Evolutionary conservation across 23 red algal species (phyloP).

Genomic region (Gracilaria gracilis): DNA sequence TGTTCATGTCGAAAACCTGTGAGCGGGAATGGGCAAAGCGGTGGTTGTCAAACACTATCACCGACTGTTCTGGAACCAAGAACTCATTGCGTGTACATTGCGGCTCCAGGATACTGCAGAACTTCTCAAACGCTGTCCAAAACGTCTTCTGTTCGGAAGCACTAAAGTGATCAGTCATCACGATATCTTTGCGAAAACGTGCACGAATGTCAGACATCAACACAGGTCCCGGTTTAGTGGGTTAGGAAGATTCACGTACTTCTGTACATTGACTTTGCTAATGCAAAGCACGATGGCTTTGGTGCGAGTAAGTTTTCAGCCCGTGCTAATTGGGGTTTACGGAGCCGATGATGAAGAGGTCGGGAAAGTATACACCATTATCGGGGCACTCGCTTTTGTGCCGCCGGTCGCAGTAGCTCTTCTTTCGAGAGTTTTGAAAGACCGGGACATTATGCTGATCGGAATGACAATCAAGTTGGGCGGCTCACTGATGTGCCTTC

Average conservation of each 20-base stretch:
- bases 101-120: background rate
- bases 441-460: background rate
- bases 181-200: constrained; percentile 4
- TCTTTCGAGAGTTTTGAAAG: constrained; percentile 14
- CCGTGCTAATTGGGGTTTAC: constrained; percentile 18
- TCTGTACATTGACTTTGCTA: background rate
- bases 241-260: background rate
- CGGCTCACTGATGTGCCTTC: constrained; percentile 14
- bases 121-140: constrained; percentile 3
- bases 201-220: background rate
- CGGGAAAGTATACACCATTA: background rate
- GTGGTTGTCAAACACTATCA: constrained; percentile 24
- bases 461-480: constrained; percentile 13
- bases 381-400: constrained; percentile 19
- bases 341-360: constrained; percentile 25
- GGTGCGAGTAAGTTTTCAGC: constrained; percentile 25
- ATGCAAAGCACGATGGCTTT: background rate
- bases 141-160: background rate
- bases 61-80: background rate
- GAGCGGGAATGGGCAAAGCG: constrained; percentile 6
- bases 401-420: constrained; percentile 21
- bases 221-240: background rate
- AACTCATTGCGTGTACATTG: background rate
- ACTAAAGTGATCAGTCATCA: constrained; percentile 10
- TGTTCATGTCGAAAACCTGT: background rate